Conservation (phyloP, 169 alveolate genomes). For the Plasmodium knowlesi region DNA sequence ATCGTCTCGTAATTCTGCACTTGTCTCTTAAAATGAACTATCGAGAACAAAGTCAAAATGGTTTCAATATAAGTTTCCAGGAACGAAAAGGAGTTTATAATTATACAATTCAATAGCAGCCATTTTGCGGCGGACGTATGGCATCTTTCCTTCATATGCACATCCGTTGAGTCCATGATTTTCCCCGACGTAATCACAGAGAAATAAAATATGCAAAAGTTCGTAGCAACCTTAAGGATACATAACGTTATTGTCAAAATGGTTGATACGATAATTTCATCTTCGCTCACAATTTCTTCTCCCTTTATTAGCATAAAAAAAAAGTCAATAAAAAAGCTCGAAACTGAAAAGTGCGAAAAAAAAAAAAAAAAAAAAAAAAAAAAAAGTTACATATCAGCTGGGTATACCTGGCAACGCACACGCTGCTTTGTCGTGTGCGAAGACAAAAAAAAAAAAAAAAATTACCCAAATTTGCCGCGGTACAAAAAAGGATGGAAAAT, state of each 20-base stretch:
- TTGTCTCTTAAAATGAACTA: slow-evolving; percentile 45
- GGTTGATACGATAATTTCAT: slow-evolving; percentile 46
- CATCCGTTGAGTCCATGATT: slow-evolving; percentile 18
- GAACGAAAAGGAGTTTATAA: slow-evolving; percentile 30
- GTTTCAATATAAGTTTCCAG: slow-evolving; percentile 55
- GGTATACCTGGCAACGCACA: background rate
- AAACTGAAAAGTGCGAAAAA: slow-evolving; percentile 13
- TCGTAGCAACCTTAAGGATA: slow-evolving; percentile 13
- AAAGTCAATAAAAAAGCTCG: slow-evolving; percentile 53
- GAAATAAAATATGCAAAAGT: slow-evolving; percentile 30
- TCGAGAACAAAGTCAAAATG: slow-evolving; percentile 38
- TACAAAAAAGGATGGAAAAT: slow-evolving; percentile 23
- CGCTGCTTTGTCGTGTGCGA: background rate
- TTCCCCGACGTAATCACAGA: background rate
- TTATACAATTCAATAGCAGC: slow-evolving; percentile 5
- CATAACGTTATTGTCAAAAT: slow-evolving; percentile 42
- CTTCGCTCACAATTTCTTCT: slow-evolving; percentile 70
- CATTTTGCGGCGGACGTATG: slow-evolving; percentile 34
- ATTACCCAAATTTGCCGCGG: slow-evolving; percentile 51
- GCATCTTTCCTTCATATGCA: slow-evolving; percentile 21
- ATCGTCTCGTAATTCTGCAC: slow-evolving; percentile 60
- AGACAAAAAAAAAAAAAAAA: background rate
- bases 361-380: background rate
- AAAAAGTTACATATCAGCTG: background rate
- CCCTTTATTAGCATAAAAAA: slow-evolving; percentile 39